A percentile compares a stretch with the other conserved stretches of the same genome.
These are phyloP conservation scores for Trichosporon sp. DNA, from an alignment of 1,284 basidiomycete genomes.

Conservation along the genomic window DNA sequence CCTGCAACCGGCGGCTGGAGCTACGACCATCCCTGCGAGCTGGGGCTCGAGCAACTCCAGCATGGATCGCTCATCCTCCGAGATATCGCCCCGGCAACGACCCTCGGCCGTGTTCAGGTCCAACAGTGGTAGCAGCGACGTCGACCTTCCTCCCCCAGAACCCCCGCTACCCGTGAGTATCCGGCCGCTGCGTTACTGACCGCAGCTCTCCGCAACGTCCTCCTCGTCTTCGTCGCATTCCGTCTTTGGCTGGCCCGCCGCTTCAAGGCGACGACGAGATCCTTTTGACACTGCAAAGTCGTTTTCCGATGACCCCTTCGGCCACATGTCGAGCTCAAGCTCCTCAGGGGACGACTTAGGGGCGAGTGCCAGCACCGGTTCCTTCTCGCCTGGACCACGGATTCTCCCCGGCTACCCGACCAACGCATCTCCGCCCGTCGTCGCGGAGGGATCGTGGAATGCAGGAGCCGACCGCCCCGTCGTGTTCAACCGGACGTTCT, in stretches of 20 bases:
- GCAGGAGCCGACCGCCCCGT: constrained; percentile 12
- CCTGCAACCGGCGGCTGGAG: background rate
- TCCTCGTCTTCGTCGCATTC: constrained; percentile 36
- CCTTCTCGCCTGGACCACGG: background rate
- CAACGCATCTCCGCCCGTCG: background rate
- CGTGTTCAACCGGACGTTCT: constrained; percentile 33
- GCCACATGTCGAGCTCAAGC: constrained; percentile 19
- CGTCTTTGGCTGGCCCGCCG: constrained; percentile 28
- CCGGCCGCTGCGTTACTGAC: background rate
- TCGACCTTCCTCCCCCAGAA: background rate
- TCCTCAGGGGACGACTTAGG: constrained; percentile 19
- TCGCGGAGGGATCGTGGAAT: background rate
- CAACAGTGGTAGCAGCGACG: background rate
- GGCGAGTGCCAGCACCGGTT: background rate
- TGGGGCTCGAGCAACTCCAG: constrained; percentile 14
- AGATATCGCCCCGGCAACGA: constrained; percentile 12
- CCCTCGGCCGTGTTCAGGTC: background rate
- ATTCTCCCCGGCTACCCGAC: background rate
- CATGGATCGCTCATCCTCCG: constrained; percentile 3
- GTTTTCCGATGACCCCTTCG: constrained; percentile 40
- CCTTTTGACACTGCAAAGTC: constrained; percentile 34
- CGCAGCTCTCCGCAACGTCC: constrained; percentile 33
- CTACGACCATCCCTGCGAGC: background rate
- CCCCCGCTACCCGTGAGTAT: constrained; percentile 2
- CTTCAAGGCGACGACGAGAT: constrained; percentile 21